phyloP scores from a whole-genome alignment of 2,329 filamentous ascomycete genomes.

The Talaromyces albobiverticillius region DNA sequence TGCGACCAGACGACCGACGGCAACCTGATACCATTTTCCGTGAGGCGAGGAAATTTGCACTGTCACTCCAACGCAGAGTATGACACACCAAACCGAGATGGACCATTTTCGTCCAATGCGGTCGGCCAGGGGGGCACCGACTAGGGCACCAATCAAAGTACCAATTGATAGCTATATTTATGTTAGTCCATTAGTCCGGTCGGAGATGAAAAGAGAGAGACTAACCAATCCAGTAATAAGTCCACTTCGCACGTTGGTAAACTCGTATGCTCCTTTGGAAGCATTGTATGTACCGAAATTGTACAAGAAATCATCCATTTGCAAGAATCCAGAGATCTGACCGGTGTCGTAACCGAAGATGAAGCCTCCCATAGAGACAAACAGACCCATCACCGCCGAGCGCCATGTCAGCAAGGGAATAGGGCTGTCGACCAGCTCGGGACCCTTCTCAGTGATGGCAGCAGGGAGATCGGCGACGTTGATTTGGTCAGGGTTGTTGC shows the following conservation, averaged over 20 bases:
- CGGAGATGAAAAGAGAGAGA: not conserved
- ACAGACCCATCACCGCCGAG: conserved; percentile 40
- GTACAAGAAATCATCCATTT: conserved; percentile 39
- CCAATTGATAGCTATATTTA: conserved; percentile 39
- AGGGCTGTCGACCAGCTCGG: conserved; percentile 25
- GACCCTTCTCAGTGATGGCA: conserved; percentile 12
- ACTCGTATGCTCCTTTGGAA: conserved; percentile 30
- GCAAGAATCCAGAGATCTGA: conserved; percentile 44
- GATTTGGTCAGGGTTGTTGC: not conserved
- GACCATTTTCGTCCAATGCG: conserved; percentile 42
- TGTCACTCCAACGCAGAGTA: conserved; percentile 40
- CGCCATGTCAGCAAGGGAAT: conserved; percentile 36
- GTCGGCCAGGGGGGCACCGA: conserved; percentile 41
- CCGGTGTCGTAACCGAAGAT: conserved; percentile 44
- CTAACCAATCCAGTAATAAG: conserved; percentile 42
- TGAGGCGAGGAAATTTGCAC: conserved; percentile 40
- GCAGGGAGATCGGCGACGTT: not conserved
- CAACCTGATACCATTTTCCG: conserved; percentile 40
- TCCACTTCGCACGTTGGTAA: conserved; percentile 41
- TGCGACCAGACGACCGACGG: conserved; percentile 41
- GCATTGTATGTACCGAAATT: conserved; percentile 33
- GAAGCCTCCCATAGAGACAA: conserved; percentile 48
- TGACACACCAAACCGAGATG: conserved; percentile 37
- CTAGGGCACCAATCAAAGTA: conserved; percentile 41
- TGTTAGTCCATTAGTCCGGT: conserved; percentile 1